Conservation (phyloP, 352 stramenopile species). For the Phytophthora crassamura region DNA sequence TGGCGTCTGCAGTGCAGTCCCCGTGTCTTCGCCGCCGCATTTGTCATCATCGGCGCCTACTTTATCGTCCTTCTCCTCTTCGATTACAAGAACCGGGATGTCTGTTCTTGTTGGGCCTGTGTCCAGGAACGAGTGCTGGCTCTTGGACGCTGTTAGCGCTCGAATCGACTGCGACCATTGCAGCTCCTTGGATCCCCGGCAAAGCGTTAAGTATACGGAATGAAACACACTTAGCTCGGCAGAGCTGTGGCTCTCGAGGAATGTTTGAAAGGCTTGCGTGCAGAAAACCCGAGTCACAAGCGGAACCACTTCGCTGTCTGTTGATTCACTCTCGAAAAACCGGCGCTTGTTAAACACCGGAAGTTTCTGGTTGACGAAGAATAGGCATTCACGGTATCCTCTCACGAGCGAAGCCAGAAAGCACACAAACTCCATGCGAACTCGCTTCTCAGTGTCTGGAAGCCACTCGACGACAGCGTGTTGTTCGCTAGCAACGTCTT, state of each 20-base stretch:
- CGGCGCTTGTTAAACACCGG: conserved; percentile 90
- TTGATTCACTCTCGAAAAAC: conserved; percentile 68
- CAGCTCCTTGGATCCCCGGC: conserved; percentile 56
- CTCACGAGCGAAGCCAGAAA: conserved; percentile 71
- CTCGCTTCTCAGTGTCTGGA: conserved; percentile 55
- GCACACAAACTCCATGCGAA: conserved; percentile 81
- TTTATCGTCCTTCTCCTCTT: not conserved
- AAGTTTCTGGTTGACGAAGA: conserved; percentile 88
- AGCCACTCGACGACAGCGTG: conserved; percentile 28
- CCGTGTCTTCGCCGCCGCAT: not conserved
- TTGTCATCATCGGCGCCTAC: not conserved
- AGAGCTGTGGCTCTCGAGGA: conserved; percentile 81
- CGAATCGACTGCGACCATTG: conserved; percentile 55
- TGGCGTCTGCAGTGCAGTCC: not conserved
- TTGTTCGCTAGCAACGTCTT: conserved; percentile 20
- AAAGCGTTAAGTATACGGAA: conserved; percentile 71
- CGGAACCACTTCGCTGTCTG: conserved; percentile 67
- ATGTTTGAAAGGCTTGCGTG: conserved; percentile 82
- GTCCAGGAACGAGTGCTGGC: conserved; percentile 30
- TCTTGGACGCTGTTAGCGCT: conserved; percentile 33
- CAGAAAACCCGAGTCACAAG: conserved; percentile 74
- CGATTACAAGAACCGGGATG: conserved; percentile 32
- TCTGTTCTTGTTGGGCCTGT: conserved; percentile 21
- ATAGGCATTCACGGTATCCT: conserved; percentile 86
- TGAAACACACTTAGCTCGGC: conserved; percentile 82